Base-by-base conservation (phyloP, 495 filamentous ascomycete species). In the Neurospora sp. region DNA sequence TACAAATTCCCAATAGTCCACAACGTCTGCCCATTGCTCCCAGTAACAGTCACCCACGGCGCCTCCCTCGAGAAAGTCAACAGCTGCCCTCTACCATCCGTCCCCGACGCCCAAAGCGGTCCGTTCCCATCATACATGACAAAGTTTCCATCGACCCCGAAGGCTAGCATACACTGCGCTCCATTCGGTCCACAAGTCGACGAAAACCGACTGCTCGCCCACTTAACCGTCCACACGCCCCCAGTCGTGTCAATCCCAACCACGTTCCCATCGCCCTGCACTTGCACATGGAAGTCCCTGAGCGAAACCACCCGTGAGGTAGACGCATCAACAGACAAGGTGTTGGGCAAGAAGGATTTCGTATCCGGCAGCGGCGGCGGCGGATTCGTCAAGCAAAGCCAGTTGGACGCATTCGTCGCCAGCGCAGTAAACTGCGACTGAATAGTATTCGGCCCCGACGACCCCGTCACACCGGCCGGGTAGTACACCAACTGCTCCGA, bases 261-360 rank as follows among this genome's bases (percentile, higher is more conserved):
- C 10, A 75, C 69, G 61, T 75, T 75, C 9, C 74, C 74, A 44
- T 75, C 74, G n/a, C 74, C 71, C 39, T 75, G 74, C 42, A 75
- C 45, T 39, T 75, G 71, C 16, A 75, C 71, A 18, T 69, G 71
- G 31, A 75, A 75, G 65, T 75, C 47, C 37, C 39, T 42, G 38
- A 73, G 69, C 35, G 70, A 27, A 3, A 44, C 68, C 1, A 70
- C 71, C 39, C 39, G 18, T 3, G 53, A 71, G 0, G 37, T 40
- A 4, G 53, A 37, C 9, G 71, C 74, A 8, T 44, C 71, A 5
- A 75, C 74, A 37, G 45, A 47, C 14, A 75, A 37, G 4, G 39
- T 20, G 16, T 70, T 69, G 1, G 74, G 42, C 7, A 53, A 3
- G 35, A 73, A 75, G 42, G 74, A 27, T 22, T 42, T 4, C 6